A percentile compares a stretch with the other conserved stretches of the same genome.
Evolutionary conservation across 2,329 filamentous ascomycete species (phyloP).

Genomic region (Camillea tinctor): DNA sequence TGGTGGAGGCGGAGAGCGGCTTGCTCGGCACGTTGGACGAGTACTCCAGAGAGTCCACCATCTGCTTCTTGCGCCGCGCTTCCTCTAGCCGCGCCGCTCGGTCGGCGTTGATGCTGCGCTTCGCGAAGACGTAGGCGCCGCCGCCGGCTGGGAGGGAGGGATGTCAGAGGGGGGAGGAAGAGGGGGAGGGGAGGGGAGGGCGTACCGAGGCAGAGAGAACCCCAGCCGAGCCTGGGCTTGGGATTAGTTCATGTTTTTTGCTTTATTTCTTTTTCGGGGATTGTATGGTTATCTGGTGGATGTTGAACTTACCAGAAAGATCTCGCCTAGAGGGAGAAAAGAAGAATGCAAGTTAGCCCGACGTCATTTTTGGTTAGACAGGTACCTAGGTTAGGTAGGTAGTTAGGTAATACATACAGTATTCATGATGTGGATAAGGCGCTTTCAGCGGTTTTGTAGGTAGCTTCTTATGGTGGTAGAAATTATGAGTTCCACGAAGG

Average conservation of each 20-base stretch:
- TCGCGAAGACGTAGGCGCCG: conserved; percentile 93
- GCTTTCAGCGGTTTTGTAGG: too few relatives aligned
- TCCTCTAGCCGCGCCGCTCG: conserved; percentile 70
- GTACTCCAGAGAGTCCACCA: conserved; percentile 55
- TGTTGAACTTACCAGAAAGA: conserved; percentile 60
- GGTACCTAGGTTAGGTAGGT: too few relatives aligned
- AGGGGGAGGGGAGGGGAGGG: conserved; percentile 1
- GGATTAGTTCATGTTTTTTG: background rate
- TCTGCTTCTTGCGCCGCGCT: conserved; percentile 61
- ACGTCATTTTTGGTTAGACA: background rate
- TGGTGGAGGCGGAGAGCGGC: conserved; percentile 35
- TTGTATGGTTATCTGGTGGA: background rate
- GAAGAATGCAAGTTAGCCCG: conserved; percentile 23
- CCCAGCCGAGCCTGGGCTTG: conserved; percentile 78
- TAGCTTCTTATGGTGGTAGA: background rate
- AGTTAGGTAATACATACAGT: conserved; percentile 12
- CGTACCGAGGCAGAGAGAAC: conserved; percentile 79
- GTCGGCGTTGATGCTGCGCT: conserved; percentile 90
- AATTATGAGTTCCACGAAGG: background rate
- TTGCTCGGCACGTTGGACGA: conserved; percentile 37
- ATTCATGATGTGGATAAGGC: conserved; percentile 13
- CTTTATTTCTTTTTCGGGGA: too few relatives aligned
- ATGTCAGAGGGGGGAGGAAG: background rate
- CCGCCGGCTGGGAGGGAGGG: conserved; percentile 64
- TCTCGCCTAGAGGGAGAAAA: conserved; percentile 46